Base-by-base conservation (phyloP, 2,329 filamentous ascomycete species). In the Aspergillus sergii region DNA sequence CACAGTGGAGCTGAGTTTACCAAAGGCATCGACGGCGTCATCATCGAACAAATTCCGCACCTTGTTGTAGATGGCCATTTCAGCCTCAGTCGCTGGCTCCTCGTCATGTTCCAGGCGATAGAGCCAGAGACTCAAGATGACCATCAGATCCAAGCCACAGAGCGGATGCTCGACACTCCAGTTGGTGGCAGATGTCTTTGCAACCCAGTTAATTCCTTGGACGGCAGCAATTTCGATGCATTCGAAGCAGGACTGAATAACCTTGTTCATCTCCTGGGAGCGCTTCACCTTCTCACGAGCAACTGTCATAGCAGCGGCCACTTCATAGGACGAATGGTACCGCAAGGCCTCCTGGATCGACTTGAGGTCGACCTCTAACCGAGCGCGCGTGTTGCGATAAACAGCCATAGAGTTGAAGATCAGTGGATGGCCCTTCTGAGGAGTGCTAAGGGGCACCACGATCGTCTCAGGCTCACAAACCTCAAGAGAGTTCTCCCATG, bases 71-170 rank as follows among this genome's bases (percentile, higher is more conserved):
- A 80, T 74, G 50, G 77, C 78, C 69, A 80, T 55, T 66, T 80
- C 78, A 39, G 76, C 77, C 70, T 80, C 76, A 67, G 73, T 74
- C 61, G 78, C 76, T 56, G 90, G 89, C 82, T 98, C 94, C 69
- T 96, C 94, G 83, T 99, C 95, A 83, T 98, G 94, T 90, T 99
- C 95, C 84, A 99, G 90, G 82, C 94, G 93, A 84, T 97, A 98
- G 73, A 99, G 90, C 95, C 95, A 99, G 70, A 98, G 85, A 74
- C 93, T 97, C 71, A 99, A 89, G 72, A 97, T 95, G 78, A 98
- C 95, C 88, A 99, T 97, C 70, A 98, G 86, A 79, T 99, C 95
- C 82, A 99, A 88, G 66, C 94, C 94, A 75, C 94, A 97, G 63
- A 99, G 89, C 58, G 95, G 94, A 78, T 99, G 94, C 82, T 99